These are phyloP conservation scores for Ulmus americana DNA, from an alignment of 331 rosid genomes.

Conservation along the genomic window DNA sequence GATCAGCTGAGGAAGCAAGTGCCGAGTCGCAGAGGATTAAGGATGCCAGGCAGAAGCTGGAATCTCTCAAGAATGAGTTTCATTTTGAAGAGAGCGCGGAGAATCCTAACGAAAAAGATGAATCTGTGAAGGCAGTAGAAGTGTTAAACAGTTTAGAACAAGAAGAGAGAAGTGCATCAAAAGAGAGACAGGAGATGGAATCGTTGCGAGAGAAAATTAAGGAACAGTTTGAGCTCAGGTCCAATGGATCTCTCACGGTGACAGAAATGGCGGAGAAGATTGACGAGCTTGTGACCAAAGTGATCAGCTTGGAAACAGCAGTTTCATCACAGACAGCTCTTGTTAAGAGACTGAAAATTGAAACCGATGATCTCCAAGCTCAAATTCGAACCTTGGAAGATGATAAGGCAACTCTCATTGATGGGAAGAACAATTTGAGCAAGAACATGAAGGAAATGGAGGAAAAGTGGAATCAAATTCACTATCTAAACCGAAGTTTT, in stretches of 20 bases:
- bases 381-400: slow-evolving; percentile 56
- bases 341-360: slow-evolving; percentile 50
- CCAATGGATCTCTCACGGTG: slow-evolving; percentile 46
- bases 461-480: slow-evolving; percentile 40
- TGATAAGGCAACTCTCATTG: slow-evolving; percentile 46
- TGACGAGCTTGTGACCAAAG: slow-evolving; percentile 75
- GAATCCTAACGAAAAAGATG: slow-evolving; percentile 23
- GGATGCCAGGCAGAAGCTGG: slow-evolving; percentile 43
- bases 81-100: slow-evolving; percentile 25
- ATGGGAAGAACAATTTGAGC: slow-evolving; percentile 42
- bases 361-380: slow-evolving; percentile 61
- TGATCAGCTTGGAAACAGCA: slow-evolving; percentile 61
- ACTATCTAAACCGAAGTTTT: slow-evolving; percentile 45
- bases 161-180: slow-evolving; percentile 18
- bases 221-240: slow-evolving; percentile 41
- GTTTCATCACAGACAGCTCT: slow-evolving; percentile 70
- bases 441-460: slow-evolving; percentile 60
- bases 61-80: slow-evolving; percentile 45
- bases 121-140: slow-evolving; percentile 19
- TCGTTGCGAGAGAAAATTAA: slow-evolving; percentile 39
- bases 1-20: slow-evolving; percentile 53
- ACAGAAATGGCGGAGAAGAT: slow-evolving; percentile 82
- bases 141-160: slow-evolving; percentile 24
- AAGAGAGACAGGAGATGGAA: slow-evolving; percentile 44
- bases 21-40: slow-evolving; percentile 50